These are phyloP conservation scores for Digitaria exilis DNA, from an alignment of 202 grass and related monocot species.

Conservation along the genomic window DNA sequence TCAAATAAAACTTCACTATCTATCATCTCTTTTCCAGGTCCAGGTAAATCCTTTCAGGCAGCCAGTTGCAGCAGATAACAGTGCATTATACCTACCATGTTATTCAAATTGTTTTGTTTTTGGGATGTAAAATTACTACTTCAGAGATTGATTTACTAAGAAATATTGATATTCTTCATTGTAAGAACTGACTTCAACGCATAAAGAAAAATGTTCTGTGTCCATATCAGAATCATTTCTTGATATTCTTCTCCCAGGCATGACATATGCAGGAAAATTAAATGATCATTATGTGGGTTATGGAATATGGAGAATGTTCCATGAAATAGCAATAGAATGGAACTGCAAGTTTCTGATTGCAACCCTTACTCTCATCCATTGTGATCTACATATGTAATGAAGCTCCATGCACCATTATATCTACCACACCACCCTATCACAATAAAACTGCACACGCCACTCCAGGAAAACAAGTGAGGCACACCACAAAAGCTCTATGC, in stretches of 20 bases:
- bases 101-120: conserved; percentile 94
- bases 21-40: conserved; percentile 54
- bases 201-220: not conserved
- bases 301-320: conserved; percentile 12
- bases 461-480: conserved; percentile 30
- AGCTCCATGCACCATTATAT: conserved; percentile 20
- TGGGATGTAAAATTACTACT: conserved; percentile 56
- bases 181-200: not conserved
- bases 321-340: not conserved
- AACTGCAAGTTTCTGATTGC: not conserved
- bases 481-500: conserved; percentile 34
- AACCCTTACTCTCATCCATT: not conserved
- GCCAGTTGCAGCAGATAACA: conserved; percentile 71
- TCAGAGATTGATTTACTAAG: conserved; percentile 7
- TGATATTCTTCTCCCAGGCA: not conserved
- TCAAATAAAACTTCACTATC: conserved; percentile 7
- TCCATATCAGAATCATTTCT: conserved; percentile 2
- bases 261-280: not conserved
- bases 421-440: conserved; percentile 8
- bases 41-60: conserved; percentile 97
- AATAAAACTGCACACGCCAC: conserved; percentile 8
- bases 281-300: conserved; percentile 23
- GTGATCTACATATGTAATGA: conserved; percentile 26
- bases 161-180: too few species aligned
- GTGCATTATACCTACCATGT: conserved; percentile 73